Percentiles rank a stretch among this genome's conserved stretches.
phyloP scores from a whole-genome alignment of 2,329 filamentous ascomycete species.

The Blumeria graminis region DNA sequence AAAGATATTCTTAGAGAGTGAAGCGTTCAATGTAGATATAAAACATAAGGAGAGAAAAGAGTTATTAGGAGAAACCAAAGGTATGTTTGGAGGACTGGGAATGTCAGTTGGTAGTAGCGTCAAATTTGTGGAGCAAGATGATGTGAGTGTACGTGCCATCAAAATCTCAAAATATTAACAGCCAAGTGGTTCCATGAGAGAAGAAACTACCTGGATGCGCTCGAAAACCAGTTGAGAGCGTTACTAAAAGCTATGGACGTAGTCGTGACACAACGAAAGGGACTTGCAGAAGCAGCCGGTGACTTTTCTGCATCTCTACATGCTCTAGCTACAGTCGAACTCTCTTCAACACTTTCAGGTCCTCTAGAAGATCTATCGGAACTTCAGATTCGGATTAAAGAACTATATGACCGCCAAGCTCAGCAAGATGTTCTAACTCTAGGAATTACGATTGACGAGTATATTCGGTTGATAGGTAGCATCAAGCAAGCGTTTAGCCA shows the following conservation, averaged over 20 bases:
- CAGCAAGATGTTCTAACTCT: slow-evolving; percentile 92
- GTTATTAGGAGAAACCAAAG: slow-evolving; percentile 72
- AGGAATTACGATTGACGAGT: slow-evolving; percentile 94
- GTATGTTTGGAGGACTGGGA: slow-evolving; percentile 68
- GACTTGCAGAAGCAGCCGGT: slow-evolving; percentile 73
- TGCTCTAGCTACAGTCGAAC: slow-evolving; percentile 72
- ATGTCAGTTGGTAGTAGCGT: slow-evolving; percentile 50
- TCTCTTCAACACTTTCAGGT: slow-evolving; percentile 68
- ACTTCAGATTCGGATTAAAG: slow-evolving; percentile 76
- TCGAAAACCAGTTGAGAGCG: slow-evolving; percentile 76
- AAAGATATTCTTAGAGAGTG: slow-evolving; percentile 91
- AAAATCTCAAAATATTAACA: slow-evolving; percentile 8
- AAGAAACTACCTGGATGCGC: slow-evolving; percentile 75
- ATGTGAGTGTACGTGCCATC: slow-evolving; percentile 31
- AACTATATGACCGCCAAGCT: slow-evolving; percentile 88
- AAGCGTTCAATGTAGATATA: slow-evolving; percentile 84
- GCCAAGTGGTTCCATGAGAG: slow-evolving; percentile 88
- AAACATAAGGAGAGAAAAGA: slow-evolving; percentile 94
- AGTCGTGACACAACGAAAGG: slow-evolving; percentile 78
- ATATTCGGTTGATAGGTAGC: slow-evolving; percentile 83
- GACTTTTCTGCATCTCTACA: slow-evolving; percentile 91
- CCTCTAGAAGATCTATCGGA: slow-evolving; percentile 83
- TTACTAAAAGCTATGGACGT: slow-evolving; percentile 83
- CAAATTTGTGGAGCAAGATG: slow-evolving; percentile 96
- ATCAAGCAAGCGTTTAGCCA: slow-evolving; percentile 85